Evolutionary conservation across 371 early-diverging fungal genomes (phyloP), one percentile per base, ranked within the genome.

Genomic region (Syncephalastrum contaminatum): DNA sequence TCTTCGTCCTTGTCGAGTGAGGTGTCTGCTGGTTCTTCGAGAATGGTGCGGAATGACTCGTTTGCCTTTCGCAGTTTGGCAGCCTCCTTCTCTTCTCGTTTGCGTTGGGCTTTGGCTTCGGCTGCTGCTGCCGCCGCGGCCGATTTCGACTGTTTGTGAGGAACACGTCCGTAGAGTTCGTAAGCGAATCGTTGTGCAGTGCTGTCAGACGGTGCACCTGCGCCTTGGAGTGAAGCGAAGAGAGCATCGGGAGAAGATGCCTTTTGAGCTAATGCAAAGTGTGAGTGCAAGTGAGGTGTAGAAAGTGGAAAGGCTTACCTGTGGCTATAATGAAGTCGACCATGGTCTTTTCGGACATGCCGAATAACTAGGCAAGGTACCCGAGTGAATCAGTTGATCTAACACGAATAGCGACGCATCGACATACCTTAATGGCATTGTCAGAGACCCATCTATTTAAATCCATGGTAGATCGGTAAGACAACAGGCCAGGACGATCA

Each of bases 381-480:
- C 43, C 25, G 56, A 30, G 47, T 20, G 18, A 51, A 18, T 47
- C 12, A 25, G 39, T 8, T 22, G 64, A 56, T 41, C 60, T 57
- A 16, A 58, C 50, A 12, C 63, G 48, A 43, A 63, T 53, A 30
- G 0, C 10, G 36, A 30, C 60, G 56, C 59, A 49, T 15, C 54
- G 40, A 5, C 67, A 51, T 64, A 87, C 73, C 73, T 87, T 86
- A 53, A 90, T 85, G 62, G 91, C 71, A 45, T 86, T 73, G 72
- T 95, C 95, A 22, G 91, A 88, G 13, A 92, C 88, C 92, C 90
- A 92, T 25, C 65, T 54, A 20, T 60, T 64, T 55, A 75, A 58
- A 63, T 72, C 73, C 76, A 75, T 75, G 21, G 39, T 18, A 48
- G 14, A 48, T n/a, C 16, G 24, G 22, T 19, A 48, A 48, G n/a